Percentiles rank a stretch among this genome's conserved stretches.
These are phyloP conservation scores for Eutrema salsugineum DNA, from an alignment of 441 rosid species.

Conservation along the genomic window DNA sequence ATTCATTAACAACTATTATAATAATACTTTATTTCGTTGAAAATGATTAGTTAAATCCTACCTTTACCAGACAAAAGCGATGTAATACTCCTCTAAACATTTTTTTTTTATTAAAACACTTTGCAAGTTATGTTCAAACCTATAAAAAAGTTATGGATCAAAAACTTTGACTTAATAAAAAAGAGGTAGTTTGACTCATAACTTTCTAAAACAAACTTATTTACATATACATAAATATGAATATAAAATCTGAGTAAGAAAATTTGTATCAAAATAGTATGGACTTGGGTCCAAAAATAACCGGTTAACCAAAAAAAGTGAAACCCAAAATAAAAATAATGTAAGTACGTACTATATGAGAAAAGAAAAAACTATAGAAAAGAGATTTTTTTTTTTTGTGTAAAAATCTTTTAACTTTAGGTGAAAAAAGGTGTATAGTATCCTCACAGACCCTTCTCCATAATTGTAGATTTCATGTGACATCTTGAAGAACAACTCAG, in stretches of 20 bases:
- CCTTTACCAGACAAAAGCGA: neutral
- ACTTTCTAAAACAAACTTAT: slow-evolving; percentile 18
- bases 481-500: slow-evolving; percentile 98
- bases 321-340: slow-evolving; percentile 16
- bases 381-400: neutral
- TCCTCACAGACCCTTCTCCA: slow-evolving; percentile 82
- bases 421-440: neutral
- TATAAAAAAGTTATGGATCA: neutral
- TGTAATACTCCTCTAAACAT: neutral
- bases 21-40: slow-evolving; percentile 16
- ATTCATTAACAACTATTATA: slow-evolving; percentile 10
- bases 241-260: slow-evolving; percentile 13
- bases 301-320: slow-evolving; percentile 1
- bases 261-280: neutral
- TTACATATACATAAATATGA: slow-evolving; percentile 15
- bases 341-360: neutral
- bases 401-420: neutral
- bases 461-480: slow-evolving; percentile 99
- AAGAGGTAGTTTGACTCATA: slow-evolving; percentile 16
- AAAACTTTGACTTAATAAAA: neutral
- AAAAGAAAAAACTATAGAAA: neutral
- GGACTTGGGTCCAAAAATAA: neutral
- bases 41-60: slow-evolving; percentile 4
- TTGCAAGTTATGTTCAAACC: neutral
- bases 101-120: neutral